These are phyloP conservation scores for Cordyceps fumosorosea DNA, from an alignment of 2,329 filamentous ascomycete genomes.

Conservation along the genomic window DNA sequence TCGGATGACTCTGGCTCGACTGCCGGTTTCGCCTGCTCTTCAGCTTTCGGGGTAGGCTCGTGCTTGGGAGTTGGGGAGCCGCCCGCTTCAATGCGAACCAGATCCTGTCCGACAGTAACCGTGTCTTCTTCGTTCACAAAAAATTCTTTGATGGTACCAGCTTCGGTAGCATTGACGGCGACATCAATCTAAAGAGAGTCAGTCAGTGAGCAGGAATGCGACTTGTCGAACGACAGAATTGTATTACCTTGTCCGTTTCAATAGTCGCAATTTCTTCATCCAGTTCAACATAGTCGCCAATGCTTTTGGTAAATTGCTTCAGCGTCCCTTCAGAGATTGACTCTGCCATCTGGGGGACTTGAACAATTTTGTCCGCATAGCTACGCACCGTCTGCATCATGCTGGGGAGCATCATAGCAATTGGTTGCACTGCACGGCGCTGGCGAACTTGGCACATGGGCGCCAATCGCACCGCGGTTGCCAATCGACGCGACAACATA, in stretches of 20 bases:
- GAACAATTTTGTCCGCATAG: conserved; percentile 77
- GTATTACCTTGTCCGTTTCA: conserved; percentile 88
- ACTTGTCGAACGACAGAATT: not conserved
- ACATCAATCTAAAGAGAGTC: conserved; percentile 72
- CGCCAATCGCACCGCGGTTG: conserved; percentile 37
- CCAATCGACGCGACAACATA: conserved; percentile 39
- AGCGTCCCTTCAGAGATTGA: conserved; percentile 96
- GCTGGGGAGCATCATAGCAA: conserved; percentile 39
- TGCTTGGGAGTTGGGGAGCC: conserved; percentile 40
- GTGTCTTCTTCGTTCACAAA: conserved; percentile 92
- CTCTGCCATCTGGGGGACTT: conserved; percentile 97
- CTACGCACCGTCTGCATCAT: conserved; percentile 51
- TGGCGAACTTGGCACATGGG: conserved; percentile 33
- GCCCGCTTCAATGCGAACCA: conserved; percentile 79
- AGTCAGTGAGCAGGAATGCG: not conserved
- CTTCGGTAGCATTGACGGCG: conserved; percentile 85
- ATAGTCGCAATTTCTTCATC: conserved; percentile 99
- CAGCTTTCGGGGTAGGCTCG: conserved; percentile 31
- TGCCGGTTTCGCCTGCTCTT: conserved; percentile 18
- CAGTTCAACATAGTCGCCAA: conserved; percentile 89
- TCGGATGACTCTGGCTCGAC: conserved; percentile 16
- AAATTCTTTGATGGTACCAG: conserved; percentile 87
- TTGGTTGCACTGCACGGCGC: conserved; percentile 21
- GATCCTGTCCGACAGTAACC: conserved; percentile 86
- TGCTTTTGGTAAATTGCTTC: conserved; percentile 87